Evolutionary conservation across 306 rosid species (phyloP).

Genomic region (Gastrolobium villosum): DNA sequence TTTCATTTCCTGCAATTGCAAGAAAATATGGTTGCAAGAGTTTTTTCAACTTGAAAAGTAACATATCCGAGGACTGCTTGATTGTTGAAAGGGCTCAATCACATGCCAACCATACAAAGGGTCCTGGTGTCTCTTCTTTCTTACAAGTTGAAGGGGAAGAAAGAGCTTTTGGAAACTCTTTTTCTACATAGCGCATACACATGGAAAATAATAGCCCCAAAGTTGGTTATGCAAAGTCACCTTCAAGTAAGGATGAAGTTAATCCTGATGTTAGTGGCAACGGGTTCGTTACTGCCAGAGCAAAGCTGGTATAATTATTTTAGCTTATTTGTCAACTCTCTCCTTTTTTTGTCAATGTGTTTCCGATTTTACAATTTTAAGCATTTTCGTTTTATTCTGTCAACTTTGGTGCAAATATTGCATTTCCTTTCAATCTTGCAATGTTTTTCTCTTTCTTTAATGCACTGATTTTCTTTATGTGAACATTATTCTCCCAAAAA

Average conservation of each 20-base stretch:
- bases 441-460: not conserved
- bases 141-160: slow-evolving; percentile 70
- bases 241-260: slow-evolving; percentile 66
- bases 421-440: not conserved
- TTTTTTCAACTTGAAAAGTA: slow-evolving; percentile 55
- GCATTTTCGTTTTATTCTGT: slow-evolving; percentile 17
- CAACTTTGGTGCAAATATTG: slow-evolving; percentile 5
- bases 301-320: slow-evolving; percentile 47
- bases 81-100: slow-evolving; percentile 64
- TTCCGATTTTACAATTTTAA: slow-evolving; percentile 13
- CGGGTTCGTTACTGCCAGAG: slow-evolving; percentile 69
- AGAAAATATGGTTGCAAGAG: slow-evolving; percentile 52
- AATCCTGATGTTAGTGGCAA: slow-evolving; percentile 58
- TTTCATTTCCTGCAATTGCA: too few relatives aligned
- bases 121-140: slow-evolving; percentile 54
- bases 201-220: slow-evolving; percentile 66
- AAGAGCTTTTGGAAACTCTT: slow-evolving; percentile 56
- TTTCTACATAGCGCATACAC: slow-evolving; percentile 68
- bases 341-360: not conserved
- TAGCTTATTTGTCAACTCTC: not conserved
- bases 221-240: slow-evolving; percentile 66
- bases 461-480: not conserved
- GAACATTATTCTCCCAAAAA: slow-evolving; percentile 28
- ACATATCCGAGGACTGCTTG: slow-evolving; percentile 61
- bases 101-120: slow-evolving; percentile 49